phyloP scores from a whole-genome alignment of 108 stramenopile genomes.

The Aurantiochytrium sp. region DNA sequence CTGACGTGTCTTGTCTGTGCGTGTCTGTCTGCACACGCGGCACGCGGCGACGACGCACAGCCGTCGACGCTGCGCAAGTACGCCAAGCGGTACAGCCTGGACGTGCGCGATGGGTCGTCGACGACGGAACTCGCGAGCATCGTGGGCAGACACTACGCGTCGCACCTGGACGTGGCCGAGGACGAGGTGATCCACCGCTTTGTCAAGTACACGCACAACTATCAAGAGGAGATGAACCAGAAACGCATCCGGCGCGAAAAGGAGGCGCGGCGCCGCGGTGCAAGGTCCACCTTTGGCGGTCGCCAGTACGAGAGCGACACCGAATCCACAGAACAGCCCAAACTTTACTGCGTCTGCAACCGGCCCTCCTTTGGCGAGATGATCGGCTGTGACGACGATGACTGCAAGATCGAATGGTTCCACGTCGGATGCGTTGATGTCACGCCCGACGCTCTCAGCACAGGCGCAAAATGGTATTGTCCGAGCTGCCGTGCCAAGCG shows the following conservation, averaged over 20 bases:
- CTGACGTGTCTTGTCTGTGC: too few species aligned
- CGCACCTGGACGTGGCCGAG: not conserved
- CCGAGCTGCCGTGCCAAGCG: not conserved
- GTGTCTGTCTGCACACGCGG: too few species aligned
- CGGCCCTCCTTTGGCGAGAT: not conserved
- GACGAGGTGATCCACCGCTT: not conserved
- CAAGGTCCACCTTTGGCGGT: not conserved
- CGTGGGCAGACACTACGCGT: not conserved
- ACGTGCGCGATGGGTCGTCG: not conserved
- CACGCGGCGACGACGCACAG: not conserved
- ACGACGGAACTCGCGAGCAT: not conserved
- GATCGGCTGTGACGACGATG: constrained; percentile 7
- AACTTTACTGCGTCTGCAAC: constrained; percentile 9
- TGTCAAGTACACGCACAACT: not conserved
- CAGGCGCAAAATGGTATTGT: constrained; percentile 8
- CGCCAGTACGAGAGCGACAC: not conserved
- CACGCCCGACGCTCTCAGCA: not conserved
- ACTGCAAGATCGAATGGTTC: not conserved
- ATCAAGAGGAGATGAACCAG: not conserved
- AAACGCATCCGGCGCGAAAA: not conserved
- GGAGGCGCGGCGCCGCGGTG: not conserved
- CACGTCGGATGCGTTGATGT: not conserved
- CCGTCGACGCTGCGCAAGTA: not conserved
- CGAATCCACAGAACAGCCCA: not conserved
- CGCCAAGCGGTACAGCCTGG: not conserved